Percentiles rank a stretch among this genome's conserved stretches.
These are phyloP conservation scores for Gnomoniopsis smithogilvyi DNA, from an alignment of 2,329 filamentous ascomycete genomes.

Conservation along the genomic window DNA sequence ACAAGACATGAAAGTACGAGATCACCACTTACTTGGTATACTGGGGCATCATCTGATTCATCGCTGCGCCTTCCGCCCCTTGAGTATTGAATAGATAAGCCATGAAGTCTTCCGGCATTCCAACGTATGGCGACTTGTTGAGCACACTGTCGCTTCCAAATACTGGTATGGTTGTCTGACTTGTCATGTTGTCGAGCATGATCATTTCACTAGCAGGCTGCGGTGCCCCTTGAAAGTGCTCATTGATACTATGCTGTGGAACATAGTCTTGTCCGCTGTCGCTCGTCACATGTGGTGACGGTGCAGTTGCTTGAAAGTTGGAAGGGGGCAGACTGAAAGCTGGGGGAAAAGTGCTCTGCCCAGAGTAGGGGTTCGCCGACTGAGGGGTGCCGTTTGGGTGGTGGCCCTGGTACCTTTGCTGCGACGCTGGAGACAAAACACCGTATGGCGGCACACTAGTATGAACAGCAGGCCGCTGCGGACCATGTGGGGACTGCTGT, in stretches of 20 bases:
- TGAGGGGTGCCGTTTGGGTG: constrained; percentile 44
- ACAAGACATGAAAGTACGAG: not conserved
- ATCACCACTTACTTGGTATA: constrained; percentile 41
- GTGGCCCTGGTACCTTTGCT: constrained; percentile 46
- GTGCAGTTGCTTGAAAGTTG: constrained; percentile 45
- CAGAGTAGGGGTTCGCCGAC: constrained; percentile 46
- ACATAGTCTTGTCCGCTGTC: constrained; percentile 35
- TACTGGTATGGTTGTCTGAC: constrained; percentile 72
- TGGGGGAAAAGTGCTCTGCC: constrained; percentile 59
- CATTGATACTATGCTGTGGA: constrained; percentile 23
- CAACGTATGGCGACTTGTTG: constrained; percentile 79
- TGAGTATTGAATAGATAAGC: constrained; percentile 78
- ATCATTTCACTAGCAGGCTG: constrained; percentile 52
- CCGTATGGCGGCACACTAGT: constrained; percentile 47
- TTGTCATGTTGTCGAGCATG: constrained; percentile 59
- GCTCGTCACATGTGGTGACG: constrained; percentile 30
- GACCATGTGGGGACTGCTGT: constrained; percentile 40
- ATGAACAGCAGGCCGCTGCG: constrained; percentile 44
- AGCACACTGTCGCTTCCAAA: constrained; percentile 78
- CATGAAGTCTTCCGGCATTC: constrained; percentile 84
- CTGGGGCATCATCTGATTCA: constrained; percentile 48
- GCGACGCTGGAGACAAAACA: constrained; percentile 50
- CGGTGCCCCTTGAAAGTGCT: constrained; percentile 44
- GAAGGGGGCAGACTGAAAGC: constrained; percentile 59
- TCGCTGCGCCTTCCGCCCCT: constrained; percentile 49